These are phyloP conservation scores for Waltergamsia citrina DNA, from an alignment of 2,329 filamentous ascomycete genomes.

Conservation along the genomic window DNA sequence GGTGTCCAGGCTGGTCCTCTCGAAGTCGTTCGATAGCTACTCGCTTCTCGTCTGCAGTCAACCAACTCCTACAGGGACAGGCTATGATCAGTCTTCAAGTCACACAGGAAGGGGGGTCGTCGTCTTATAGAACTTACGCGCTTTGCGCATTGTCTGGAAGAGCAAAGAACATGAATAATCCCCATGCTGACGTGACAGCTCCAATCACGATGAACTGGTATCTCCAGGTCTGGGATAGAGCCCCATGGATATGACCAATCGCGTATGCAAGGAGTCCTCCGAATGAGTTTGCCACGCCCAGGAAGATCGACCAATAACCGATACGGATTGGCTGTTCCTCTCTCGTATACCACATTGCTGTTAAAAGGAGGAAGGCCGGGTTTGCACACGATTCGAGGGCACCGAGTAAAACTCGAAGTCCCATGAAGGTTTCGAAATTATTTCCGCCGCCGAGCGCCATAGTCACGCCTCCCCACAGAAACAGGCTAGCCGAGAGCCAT, in stretches of 20 bases:
- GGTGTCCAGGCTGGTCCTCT: conserved; percentile 48
- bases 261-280: conserved; percentile 44
- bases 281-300: conserved; percentile 48
- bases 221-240: conserved; percentile 48
- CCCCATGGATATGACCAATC: conserved; percentile 49
- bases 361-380: conserved; percentile 51
- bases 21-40: conserved; percentile 45
- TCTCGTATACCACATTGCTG: conserved; percentile 55
- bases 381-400: conserved; percentile 49
- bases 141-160: no score
- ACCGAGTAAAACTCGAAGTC: conserved; percentile 50
- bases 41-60: conserved; percentile 39
- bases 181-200: conserved; percentile 49
- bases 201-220: conserved; percentile 60
- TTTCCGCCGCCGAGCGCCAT: conserved; percentile 42
- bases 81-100: no score
- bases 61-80: conserved; percentile 41
- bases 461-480: conserved; percentile 40
- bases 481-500: conserved; percentile 36
- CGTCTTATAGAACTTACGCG: no score
- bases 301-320: conserved; percentile 49
- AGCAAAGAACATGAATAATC: conserved; percentile 44
- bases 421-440: conserved; percentile 45
- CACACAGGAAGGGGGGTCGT: no score
- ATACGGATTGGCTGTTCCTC: conserved; percentile 52